Evolutionary conservation across 2,329 filamentous ascomycete genomes (phyloP).

Genomic region (Septoria linicola): DNA sequence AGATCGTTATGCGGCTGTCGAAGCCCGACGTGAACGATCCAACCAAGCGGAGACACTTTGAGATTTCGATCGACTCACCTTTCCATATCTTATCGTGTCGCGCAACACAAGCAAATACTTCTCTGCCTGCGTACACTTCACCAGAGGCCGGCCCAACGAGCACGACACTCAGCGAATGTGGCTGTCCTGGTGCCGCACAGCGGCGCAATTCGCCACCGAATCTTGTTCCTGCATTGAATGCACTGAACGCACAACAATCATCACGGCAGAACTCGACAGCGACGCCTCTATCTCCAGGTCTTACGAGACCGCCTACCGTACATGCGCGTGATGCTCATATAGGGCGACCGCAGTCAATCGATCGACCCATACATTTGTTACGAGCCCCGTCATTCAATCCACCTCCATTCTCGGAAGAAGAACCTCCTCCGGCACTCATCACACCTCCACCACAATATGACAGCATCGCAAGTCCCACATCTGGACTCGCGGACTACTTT

Average conservation of each 20-base stretch:
- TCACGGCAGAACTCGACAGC: conserved; percentile 20
- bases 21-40: conserved; percentile 77
- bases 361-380: conserved; percentile 79
- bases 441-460: conserved; percentile 88
- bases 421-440: conserved; percentile 68
- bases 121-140: conserved; percentile 74
- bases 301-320: conserved; percentile 53
- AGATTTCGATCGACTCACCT: conserved; percentile 94
- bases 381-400: conserved; percentile 84
- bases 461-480: conserved; percentile 70
- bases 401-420: conserved; percentile 79
- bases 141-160: conserved; percentile 39
- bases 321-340: conserved; percentile 34
- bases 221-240: conserved; percentile 58
- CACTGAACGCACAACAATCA: conserved; percentile 44
- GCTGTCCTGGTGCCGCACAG: conserved; percentile 64
- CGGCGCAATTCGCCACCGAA: conserved; percentile 50
- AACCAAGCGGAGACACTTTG: conserved; percentile 79
- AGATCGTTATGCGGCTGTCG: conserved; percentile 92
- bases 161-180: conserved; percentile 54
- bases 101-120: conserved; percentile 86
- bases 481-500: conserved; percentile 80
- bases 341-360: conserved; percentile 31
- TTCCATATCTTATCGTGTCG: conserved; percentile 92
- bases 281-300: conserved; percentile 40